Evolutionary conservation across 768 basidiomycete species (phyloP).

Genomic region (Asterophora lycoperdoides): DNA sequence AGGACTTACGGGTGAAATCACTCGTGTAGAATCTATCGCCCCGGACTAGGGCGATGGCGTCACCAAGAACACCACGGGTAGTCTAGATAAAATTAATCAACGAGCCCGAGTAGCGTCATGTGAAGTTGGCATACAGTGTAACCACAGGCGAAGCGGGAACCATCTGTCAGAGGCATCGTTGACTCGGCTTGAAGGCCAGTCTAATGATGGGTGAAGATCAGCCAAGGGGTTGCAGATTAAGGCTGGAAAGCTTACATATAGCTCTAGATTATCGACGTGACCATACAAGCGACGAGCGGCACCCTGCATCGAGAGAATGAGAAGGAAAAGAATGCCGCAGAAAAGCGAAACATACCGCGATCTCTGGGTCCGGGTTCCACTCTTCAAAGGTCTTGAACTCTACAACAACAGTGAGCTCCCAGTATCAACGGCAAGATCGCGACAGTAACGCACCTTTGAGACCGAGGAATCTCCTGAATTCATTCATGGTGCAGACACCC

Average conservation of each 20-base stretch:
- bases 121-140: slow-evolving; percentile 27
- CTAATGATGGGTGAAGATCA: too few species aligned
- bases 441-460: slow-evolving; percentile 41
- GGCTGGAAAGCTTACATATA: too few species aligned
- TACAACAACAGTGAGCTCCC: slow-evolving; percentile 11
- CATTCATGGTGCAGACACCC: slow-evolving; percentile 53
- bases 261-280: slow-evolving; percentile 28
- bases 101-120: too few species aligned
- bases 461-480: slow-evolving; percentile 46
- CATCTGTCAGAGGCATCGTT: slow-evolving; percentile 25
- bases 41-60: slow-evolving; percentile 47
- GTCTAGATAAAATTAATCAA: too few species aligned
- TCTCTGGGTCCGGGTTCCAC: slow-evolving; percentile 43
- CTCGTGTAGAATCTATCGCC: slow-evolving; percentile 51
- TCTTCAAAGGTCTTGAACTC: slow-evolving; percentile 44
- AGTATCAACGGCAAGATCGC: too few species aligned
- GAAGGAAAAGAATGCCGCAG: too few species aligned
- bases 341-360: slow-evolving; percentile 32
- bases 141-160: slow-evolving; percentile 24
- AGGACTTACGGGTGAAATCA: slow-evolving; percentile 42
- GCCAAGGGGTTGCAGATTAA: too few species aligned
- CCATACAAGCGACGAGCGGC: slow-evolving; percentile 27
- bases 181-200: slow-evolving; percentile 27
- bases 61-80: slow-evolving; percentile 45
- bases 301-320: too few species aligned